These are phyloP conservation scores for Geum urbanum DNA, from an alignment of 306 rosid genomes.

Conservation along the genomic window DNA sequence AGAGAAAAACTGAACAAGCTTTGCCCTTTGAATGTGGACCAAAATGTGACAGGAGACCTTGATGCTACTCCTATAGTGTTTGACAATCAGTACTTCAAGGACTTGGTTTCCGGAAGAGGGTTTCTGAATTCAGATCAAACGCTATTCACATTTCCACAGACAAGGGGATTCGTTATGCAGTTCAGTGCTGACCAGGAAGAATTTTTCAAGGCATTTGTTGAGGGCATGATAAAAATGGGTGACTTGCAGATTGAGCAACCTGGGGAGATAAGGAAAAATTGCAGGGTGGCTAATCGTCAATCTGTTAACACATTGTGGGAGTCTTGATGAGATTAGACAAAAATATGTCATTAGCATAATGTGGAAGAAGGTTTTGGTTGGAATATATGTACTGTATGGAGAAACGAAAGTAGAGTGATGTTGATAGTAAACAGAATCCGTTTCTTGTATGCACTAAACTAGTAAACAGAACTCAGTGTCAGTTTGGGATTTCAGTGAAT, in stretches of 20 bases:
- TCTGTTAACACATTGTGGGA: constrained; percentile 7
- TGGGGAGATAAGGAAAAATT: constrained; percentile 73
- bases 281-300: constrained; percentile 52
- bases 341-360: not conserved
- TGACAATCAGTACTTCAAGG: constrained; percentile 87
- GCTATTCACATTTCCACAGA: constrained; percentile 45
- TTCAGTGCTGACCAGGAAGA: constrained; percentile 38
- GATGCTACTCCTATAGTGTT: constrained; percentile 69
- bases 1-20: constrained; percentile 47
- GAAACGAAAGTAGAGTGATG: not conserved
- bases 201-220: constrained; percentile 57
- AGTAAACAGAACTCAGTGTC: not conserved
- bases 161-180: constrained; percentile 41
- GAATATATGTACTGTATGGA: not conserved
- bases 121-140: constrained; percentile 83
- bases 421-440: not conserved
- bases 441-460: not conserved
- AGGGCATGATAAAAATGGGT: constrained; percentile 82
- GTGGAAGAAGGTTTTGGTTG: constrained; percentile 14
- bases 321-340: constrained; percentile 2
- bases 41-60: constrained; percentile 63
- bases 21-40: constrained; percentile 63
- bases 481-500: not conserved
- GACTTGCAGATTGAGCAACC: constrained; percentile 59
- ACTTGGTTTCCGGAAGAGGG: constrained; percentile 71